Conservation (phyloP, 2,329 filamentous ascomycete species). For the Fusarium floridanum region DNA sequence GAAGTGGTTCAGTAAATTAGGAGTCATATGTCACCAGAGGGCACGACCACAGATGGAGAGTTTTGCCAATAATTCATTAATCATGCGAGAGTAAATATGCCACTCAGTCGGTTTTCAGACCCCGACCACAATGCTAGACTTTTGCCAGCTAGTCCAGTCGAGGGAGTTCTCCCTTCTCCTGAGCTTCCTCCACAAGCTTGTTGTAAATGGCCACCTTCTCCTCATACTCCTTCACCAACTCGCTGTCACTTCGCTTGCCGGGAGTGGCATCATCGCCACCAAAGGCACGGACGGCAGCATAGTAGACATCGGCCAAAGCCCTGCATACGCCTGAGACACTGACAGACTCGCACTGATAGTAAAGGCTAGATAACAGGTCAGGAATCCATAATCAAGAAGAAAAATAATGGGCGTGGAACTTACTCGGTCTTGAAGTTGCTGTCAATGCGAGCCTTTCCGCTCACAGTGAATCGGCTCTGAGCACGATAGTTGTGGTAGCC, state of each 20-base stretch:
- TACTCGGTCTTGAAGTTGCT: constrained; percentile 62
- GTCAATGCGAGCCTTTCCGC: constrained; percentile 60
- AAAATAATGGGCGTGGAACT: constrained; percentile 11
- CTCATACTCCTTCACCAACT: constrained; percentile 50
- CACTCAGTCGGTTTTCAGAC: background rate
- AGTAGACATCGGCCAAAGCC: constrained; percentile 57
- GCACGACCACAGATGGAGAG: too few relatives aligned
- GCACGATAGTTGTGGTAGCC: constrained; percentile 66
- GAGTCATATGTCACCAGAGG: too few relatives aligned
- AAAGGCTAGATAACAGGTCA: constrained; percentile 45
- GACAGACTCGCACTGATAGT: constrained; percentile 51
- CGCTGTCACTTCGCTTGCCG: constrained; percentile 45
- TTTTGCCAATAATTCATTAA: background rate
- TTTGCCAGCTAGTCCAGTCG: constrained; percentile 15
- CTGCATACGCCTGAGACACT: constrained; percentile 46
- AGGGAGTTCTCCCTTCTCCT: constrained; percentile 50
- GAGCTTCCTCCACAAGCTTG: constrained; percentile 52
- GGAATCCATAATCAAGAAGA: background rate
- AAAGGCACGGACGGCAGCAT: constrained; percentile 53
- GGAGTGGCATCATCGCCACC: constrained; percentile 51
- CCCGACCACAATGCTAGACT: background rate
- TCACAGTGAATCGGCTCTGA: constrained; percentile 61
- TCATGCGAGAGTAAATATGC: background rate
- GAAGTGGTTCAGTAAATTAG: too few relatives aligned
- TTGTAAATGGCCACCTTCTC: constrained; percentile 53